These are phyloP conservation scores for Priceomyces carsonii DNA, from an alignment of 805 yeast species.

Conservation along the genomic window DNA sequence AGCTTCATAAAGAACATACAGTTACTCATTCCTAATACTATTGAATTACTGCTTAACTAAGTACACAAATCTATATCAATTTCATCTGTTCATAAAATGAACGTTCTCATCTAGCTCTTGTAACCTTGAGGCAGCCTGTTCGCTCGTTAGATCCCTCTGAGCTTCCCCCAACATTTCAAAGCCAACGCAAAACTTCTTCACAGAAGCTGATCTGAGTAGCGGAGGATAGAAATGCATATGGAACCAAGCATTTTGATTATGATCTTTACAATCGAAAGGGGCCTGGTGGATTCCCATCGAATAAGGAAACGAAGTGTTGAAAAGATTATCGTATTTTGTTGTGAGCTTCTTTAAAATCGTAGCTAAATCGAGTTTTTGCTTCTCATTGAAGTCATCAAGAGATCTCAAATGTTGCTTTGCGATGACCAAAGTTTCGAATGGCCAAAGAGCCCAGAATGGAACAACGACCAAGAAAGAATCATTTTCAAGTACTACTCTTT, in stretches of 20 bases:
- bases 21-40: too few relatives aligned
- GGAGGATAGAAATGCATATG: slow-evolving; percentile 84
- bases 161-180: slow-evolving; percentile 69
- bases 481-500: slow-evolving; percentile 58
- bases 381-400: slow-evolving; percentile 45
- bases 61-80: too few relatives aligned
- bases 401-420: slow-evolving; percentile 56
- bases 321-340: slow-evolving; percentile 67
- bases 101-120: slow-evolving; percentile 40
- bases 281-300: slow-evolving; percentile 85
- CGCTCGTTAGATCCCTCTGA: slow-evolving; percentile 69
- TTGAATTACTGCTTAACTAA: too few relatives aligned
- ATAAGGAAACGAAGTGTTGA: slow-evolving; percentile 70
- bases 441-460: slow-evolving; percentile 86
- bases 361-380: slow-evolving; percentile 58
- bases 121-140: slow-evolving; percentile 61
- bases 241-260: slow-evolving; percentile 48
- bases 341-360: slow-evolving; percentile 53
- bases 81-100: slow-evolving; percentile 27
- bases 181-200: slow-evolving; percentile 74
- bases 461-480: slow-evolving; percentile 67
- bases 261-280: slow-evolving; percentile 49
- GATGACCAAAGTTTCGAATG: slow-evolving; percentile 68
- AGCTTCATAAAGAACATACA: too few relatives aligned
- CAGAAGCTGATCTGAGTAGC: slow-evolving; percentile 70